A percentile compares a stretch with the other conserved stretches of the same genome.
Evolutionary conservation across 805 yeast species (phyloP).

Genomic region (Ogataea parapolymorpha): DNA sequence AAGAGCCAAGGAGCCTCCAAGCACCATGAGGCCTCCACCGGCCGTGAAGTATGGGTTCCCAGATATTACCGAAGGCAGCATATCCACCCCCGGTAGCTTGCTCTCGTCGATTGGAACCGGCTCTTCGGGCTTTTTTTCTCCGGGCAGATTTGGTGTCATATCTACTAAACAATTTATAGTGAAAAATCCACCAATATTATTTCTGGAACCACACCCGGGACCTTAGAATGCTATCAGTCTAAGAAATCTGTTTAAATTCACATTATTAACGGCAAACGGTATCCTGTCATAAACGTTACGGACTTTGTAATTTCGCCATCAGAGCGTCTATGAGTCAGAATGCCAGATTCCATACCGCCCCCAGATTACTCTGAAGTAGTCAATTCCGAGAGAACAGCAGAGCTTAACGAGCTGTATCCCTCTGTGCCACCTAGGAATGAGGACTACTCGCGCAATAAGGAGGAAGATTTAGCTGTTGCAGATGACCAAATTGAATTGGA

Average conservation of each 20-base stretch:
- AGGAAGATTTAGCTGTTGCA: constrained; percentile 9
- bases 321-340: not conserved
- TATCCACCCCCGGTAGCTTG: not conserved
- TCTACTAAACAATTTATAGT: not conserved
- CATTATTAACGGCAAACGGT: constrained; percentile 5
- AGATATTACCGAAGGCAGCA: constrained; percentile 38
- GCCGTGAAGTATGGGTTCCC: constrained; percentile 95
- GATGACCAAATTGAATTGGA: constrained; percentile 7
- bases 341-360: constrained; percentile 11
- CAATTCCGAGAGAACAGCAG: not conserved
- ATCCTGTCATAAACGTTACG: not conserved
- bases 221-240: not conserved
- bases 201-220: not conserved
- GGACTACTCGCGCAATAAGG: constrained; percentile 6
- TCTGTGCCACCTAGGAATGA: constrained; percentile 6
- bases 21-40: constrained; percentile 94
- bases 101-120: not conserved
- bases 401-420: constrained; percentile 16
- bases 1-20: constrained; percentile 86
- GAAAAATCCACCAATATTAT: not conserved
- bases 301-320: not conserved
- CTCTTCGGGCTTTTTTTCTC: not conserved
- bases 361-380: constrained; percentile 11
- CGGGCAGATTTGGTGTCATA: not conserved
- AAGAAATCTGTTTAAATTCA: not conserved